Percentiles rank a stretch among this genome's conserved stretches.
These are phyloP conservation scores for Apiospora sp. DNA, from an alignment of 2,329 filamentous ascomycete species.

Conservation along the genomic window DNA sequence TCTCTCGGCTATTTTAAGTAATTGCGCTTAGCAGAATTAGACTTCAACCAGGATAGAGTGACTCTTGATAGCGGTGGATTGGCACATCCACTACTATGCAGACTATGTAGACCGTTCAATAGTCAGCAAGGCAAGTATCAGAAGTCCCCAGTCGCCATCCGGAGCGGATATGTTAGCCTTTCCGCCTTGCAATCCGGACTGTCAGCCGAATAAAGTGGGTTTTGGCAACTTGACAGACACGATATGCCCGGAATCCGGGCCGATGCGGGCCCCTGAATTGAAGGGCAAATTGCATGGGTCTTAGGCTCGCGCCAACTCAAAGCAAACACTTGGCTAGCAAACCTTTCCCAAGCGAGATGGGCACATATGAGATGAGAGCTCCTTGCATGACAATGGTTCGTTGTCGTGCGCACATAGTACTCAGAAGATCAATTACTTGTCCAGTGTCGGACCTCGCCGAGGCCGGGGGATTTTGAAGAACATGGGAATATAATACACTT, in stretches of 20 bases:
- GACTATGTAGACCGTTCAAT: too few species aligned
- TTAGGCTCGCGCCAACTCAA: not conserved
- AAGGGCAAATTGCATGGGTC: not conserved
- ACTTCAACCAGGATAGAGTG: not conserved
- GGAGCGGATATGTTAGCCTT: not conserved
- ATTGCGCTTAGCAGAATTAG: not conserved
- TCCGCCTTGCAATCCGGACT: not conserved
- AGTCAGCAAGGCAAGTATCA: too few species aligned
- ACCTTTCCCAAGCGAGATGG: not conserved
- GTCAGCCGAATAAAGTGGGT: not conserved
- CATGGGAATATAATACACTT: not conserved
- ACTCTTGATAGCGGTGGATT: not conserved
- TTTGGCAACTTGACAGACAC: not conserved
- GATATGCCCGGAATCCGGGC: not conserved
- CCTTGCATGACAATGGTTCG: not conserved
- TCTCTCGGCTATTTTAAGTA: not conserved
- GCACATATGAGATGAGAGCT: too few species aligned
- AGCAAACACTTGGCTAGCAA: not conserved
- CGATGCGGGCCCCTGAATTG: not conserved
- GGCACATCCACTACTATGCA: not conserved
- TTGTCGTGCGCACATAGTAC: not conserved
- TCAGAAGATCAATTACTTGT: not conserved
- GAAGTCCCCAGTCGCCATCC: too few species aligned
- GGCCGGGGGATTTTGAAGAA: not conserved
- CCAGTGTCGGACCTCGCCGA: not conserved